Percentiles rank a stretch among this genome's conserved stretches.
These are phyloP conservation scores for Datura wrightii DNA, from an alignment of 257 asterid species.

Conservation along the genomic window DNA sequence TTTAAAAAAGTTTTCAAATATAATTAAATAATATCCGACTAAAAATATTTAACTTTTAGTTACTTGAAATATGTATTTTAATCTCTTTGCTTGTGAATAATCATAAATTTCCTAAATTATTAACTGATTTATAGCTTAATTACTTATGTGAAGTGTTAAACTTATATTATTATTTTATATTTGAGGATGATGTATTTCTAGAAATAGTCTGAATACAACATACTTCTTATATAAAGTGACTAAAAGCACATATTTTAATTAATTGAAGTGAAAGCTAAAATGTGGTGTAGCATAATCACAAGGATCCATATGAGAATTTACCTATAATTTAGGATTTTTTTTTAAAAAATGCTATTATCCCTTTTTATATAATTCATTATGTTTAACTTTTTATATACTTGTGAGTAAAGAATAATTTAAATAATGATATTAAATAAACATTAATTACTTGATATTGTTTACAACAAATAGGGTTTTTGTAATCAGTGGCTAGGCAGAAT, in stretches of 20 bases:
- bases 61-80: no score
- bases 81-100: no score
- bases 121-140: background rate
- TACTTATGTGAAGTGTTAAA: background rate
- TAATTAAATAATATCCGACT: background rate
- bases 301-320: background rate
- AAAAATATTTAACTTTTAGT: no score
- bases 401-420: no score
- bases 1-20: background rate
- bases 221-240: background rate
- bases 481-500: no score
- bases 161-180: background rate
- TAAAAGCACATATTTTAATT: background rate
- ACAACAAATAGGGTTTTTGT: no score
- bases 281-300: background rate
- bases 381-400: no score
- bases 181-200: background rate
- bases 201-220: background rate
- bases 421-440: no score
- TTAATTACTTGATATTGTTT: no score
- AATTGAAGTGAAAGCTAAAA: background rate
- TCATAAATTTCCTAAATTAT: background rate
- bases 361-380: no score
- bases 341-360: no score
- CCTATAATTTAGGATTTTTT: background rate